phyloP scores from a whole-genome alignment of 495 filamentous ascomycete genomes.

The Penicillium lividum region DNA sequence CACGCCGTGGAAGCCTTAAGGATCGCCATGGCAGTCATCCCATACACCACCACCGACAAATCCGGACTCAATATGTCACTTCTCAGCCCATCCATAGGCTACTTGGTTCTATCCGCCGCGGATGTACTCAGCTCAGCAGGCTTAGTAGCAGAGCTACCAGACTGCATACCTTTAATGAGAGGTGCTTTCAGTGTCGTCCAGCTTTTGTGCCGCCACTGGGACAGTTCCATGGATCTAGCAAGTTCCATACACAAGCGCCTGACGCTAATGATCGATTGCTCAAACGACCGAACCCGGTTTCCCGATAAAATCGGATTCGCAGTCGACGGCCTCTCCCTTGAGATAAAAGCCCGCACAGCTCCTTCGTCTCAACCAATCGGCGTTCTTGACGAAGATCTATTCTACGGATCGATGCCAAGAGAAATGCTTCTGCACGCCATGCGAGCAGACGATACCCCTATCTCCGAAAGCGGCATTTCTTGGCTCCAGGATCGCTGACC shows the following conservation, averaged over 20 bases:
- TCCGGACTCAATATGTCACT: conserved; percentile 16
- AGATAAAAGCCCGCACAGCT: conserved; percentile 31
- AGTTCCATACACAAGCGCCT: conserved; percentile 33
- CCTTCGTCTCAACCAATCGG: conserved; percentile 16
- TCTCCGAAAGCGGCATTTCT: conserved; percentile 27
- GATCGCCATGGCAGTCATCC: conserved; percentile 32
- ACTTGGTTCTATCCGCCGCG: conserved; percentile 45
- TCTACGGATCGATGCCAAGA: conserved; percentile 36
- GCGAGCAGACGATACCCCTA: conserved; percentile 26
- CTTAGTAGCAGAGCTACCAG: conserved; percentile 32
- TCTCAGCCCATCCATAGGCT: conserved; percentile 47
- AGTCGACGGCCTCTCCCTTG: conserved; percentile 32
- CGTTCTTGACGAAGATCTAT: conserved; percentile 33
- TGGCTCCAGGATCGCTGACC: conserved; percentile 34
- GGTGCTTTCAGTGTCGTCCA: conserved; percentile 42
- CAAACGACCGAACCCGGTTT: conserved; percentile 23
- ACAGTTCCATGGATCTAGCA: conserved; percentile 30
- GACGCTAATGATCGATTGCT: conserved; percentile 29
- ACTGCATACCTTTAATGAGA: conserved; percentile 48
- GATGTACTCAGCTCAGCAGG: conserved; percentile 49
- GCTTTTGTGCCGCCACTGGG: conserved; percentile 39
- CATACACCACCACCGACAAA: conserved; percentile 23
- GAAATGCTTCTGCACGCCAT: conserved; percentile 38
- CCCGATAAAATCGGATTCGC: conserved; percentile 38
- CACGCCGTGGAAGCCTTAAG: conserved; percentile 46